Evolutionary conservation across 2,329 filamentous ascomycete genomes (phyloP).

Genomic region (Aspergillus puulaauensis): DNA sequence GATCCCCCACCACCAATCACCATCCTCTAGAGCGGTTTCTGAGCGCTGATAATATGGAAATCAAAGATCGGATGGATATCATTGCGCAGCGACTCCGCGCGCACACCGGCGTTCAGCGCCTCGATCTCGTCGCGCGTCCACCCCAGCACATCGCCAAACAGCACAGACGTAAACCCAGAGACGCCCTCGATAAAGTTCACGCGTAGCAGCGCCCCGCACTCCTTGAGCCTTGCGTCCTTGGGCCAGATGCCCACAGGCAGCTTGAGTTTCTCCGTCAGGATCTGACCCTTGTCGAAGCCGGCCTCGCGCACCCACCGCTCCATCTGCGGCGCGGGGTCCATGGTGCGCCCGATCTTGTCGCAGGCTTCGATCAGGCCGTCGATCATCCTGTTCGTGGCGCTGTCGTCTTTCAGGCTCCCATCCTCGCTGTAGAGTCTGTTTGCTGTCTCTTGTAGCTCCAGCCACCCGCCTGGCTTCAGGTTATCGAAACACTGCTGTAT

Average conservation of each 20-base stretch:
- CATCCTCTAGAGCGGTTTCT: constrained; percentile 6
- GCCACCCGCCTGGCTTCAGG: constrained; percentile 16
- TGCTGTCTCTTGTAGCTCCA: constrained; percentile 16
- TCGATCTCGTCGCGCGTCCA: constrained; percentile 14
- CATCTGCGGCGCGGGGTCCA: constrained; percentile 19
- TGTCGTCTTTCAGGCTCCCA: constrained; percentile 8
- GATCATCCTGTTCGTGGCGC: constrained; percentile 17
- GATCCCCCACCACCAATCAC: not conserved
- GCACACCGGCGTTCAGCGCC: constrained; percentile 14
- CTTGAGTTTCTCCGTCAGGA: constrained; percentile 7
- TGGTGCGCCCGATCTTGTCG: constrained; percentile 13
- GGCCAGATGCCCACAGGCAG: constrained; percentile 18
- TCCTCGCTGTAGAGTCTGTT: constrained; percentile 17
- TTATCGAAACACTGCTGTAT: constrained; percentile 15
- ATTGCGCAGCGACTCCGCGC: constrained; percentile 11
- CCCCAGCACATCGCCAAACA: constrained; percentile 15
- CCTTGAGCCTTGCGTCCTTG: constrained; percentile 14
- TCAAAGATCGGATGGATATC: constrained; percentile 18
- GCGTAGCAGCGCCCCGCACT: constrained; percentile 15
- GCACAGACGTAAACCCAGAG: constrained; percentile 16
- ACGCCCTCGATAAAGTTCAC: constrained; percentile 19
- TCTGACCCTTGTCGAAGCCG: constrained; percentile 7
- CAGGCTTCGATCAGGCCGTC: constrained; percentile 14
- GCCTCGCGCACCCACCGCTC: constrained; percentile 13
- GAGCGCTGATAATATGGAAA: constrained; percentile 13